phyloP scores from a whole-genome alignment of 352 stramenopile genomes.

The Globisporangium nunn region DNA sequence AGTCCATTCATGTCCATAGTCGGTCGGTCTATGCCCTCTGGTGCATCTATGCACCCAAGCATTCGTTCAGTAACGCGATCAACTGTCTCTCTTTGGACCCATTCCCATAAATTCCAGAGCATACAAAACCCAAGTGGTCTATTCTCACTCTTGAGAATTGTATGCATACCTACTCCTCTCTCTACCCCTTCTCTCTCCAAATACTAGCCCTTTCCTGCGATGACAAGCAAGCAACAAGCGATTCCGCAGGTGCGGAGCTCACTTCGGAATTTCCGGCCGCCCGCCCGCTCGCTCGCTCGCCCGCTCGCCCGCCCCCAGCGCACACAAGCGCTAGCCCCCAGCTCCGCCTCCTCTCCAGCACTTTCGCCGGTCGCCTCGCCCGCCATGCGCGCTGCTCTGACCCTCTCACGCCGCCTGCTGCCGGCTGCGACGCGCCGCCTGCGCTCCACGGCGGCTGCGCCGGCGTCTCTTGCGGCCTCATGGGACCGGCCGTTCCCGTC shows the following conservation, averaged over 20 bases:
- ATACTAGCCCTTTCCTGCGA: background rate
- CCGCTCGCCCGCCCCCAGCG: background rate
- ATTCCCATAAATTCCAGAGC: background rate
- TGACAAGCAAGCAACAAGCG: background rate
- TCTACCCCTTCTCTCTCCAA: background rate
- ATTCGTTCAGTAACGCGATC: conserved; percentile 38
- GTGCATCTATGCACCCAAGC: background rate
- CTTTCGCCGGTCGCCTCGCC: background rate
- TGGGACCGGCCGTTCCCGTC: conserved; percentile 78
- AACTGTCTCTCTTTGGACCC: conserved; percentile 9
- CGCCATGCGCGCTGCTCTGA: conserved; percentile 27
- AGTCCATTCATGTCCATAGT: too few relatives aligned
- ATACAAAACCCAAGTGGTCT: background rate
- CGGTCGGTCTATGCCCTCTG: too few relatives aligned
- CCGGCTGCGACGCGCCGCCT: conserved; percentile 6
- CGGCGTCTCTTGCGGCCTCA: conserved; percentile 49
- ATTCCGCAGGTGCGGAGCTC: background rate
- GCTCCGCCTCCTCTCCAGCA: background rate
- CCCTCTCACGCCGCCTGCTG: conserved; percentile 19
- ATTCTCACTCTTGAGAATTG: too few relatives aligned
- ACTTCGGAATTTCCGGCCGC: background rate
- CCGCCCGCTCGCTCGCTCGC: background rate
- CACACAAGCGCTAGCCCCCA: background rate
- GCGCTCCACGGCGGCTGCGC: conserved; percentile 35
- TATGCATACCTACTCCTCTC: too few relatives aligned